Base-by-base conservation (phyloP, 176 grass and related monocot genomes). In the Rhynchospora pubera region DNA sequence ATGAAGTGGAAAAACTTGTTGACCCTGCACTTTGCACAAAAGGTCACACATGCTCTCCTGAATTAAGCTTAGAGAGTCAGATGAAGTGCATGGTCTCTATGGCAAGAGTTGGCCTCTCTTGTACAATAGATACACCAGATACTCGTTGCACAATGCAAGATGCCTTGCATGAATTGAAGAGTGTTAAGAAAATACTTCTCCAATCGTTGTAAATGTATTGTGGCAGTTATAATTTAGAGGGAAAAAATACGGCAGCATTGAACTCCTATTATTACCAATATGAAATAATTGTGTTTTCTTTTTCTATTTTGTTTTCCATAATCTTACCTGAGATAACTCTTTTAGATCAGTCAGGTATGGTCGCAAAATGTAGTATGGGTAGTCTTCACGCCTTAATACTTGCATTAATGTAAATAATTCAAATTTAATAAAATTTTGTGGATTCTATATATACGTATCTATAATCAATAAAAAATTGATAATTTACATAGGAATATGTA, bases 61-160 rank as follows among this genome's bases (percentile, higher is more conserved):
- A 79, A 12, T 32, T 39, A 55, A 44, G 39, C 16, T 23, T 34
- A 11, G 39, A 85, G 53, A 77, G 82, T 59, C 68, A 70, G 18
- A 24, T 56, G 1, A 52, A 87, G n/a, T 85, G 85, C 82, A 59
- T 90, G 23, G 58, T 78, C 57, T 77, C 89, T 0, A 72, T 90
- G 81, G 58, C 82, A 7, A 10, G 79, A 22, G 78, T 90, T 19
- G 89, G 66, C 1, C 68, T 87, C 39, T 85, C 78, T 55, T 91
- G 89, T 10, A 26, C 30, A 24, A 22, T 55, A 16, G 85, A 91
- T 22, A 81, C 82, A 5, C 78, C 82, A 0, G 44, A 85, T 18
- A 65, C 86, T 24, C 85, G 85, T 11, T 82, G 46, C n/a, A 78
- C 52, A 52, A 87, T 87, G 34, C 77, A 60, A n/a, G 82, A 91